phyloP scores from a whole-genome alignment of 257 asterid genomes.

The Eustoma russellianum region DNA sequence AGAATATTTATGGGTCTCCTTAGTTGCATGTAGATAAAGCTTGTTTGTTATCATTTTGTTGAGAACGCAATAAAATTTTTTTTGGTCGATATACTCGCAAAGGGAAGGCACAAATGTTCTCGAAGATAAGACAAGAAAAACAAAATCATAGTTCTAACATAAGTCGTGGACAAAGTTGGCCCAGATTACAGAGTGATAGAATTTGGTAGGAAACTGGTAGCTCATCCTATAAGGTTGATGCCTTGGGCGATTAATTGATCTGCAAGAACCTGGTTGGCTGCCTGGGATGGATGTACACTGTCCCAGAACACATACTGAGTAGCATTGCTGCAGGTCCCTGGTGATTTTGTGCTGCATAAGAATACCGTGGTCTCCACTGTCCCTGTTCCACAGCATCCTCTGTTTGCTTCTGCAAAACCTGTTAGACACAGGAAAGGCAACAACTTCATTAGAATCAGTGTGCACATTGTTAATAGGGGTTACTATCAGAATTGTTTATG shows the following conservation, averaged over 20 bases:
- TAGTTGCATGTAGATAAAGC: no score
- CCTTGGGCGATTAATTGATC: conserved; percentile 59
- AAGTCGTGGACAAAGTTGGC: no score
- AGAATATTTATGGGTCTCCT: no score
- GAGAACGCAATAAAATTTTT: no score
- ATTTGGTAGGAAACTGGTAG: no score
- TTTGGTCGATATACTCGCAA: no score
- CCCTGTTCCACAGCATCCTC: conserved; percentile 92
- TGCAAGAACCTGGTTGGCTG: conserved; percentile 73
- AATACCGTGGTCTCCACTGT: conserved; percentile 60
- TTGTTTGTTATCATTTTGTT: no score
- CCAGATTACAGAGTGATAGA: no score
- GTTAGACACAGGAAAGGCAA: conserved; percentile 9
- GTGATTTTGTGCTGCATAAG: conserved; percentile 66
- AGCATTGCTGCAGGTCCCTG: conserved; percentile 72
- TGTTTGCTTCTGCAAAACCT: conserved; percentile 74
- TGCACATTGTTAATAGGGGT: background rate
- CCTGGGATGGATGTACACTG: conserved; percentile 91
- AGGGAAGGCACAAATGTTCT: no score
- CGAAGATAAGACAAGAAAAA: no score
- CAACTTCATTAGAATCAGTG: background rate
- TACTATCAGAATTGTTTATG: no score
- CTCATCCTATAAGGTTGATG: conserved; percentile 27
- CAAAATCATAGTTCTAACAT: no score
- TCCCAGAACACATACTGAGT: conserved; percentile 87